A percentile compares a stretch with the other conserved stretches of the same genome.
Conservation (phyloP, 1,139 yeast genomes). For the Sugiyamaella paludigena region DNA sequence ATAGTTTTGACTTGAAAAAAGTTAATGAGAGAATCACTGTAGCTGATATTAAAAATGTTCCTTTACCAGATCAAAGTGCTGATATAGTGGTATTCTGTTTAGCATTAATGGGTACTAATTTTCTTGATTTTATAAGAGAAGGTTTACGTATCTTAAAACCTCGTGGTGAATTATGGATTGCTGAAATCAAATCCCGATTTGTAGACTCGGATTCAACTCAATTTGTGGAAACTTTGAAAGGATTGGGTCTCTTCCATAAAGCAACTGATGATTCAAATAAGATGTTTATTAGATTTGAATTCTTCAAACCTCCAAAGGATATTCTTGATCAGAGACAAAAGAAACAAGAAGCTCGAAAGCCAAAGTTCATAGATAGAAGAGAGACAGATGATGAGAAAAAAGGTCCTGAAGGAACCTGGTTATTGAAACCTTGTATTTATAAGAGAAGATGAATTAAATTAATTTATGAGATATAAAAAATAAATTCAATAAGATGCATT, state of each 20-base stretch:
- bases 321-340: slow-evolving; percentile 63
- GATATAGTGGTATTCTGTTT: slow-evolving; percentile 86
- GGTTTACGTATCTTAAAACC: slow-evolving; percentile 86
- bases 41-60: slow-evolving; percentile 91
- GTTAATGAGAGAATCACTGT: slow-evolving; percentile 87
- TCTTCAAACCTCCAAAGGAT: slow-evolving; percentile 79
- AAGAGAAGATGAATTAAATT: slow-evolving; percentile 65
- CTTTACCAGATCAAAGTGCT: slow-evolving; percentile 72
- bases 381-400: slow-evolving; percentile 59
- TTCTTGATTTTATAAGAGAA: slow-evolving; percentile 84
- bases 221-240: slow-evolving; percentile 73
- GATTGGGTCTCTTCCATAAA: slow-evolving; percentile 82
- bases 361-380: slow-evolving; percentile 64
- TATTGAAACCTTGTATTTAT: slow-evolving; percentile 92
- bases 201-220: slow-evolving; percentile 58
- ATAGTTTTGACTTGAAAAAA: slow-evolving; percentile 86
- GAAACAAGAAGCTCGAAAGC: slow-evolving; percentile 53
- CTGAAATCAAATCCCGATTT: slow-evolving; percentile 93
- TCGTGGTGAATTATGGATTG: slow-evolving; percentile 94
- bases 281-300: slow-evolving; percentile 94
- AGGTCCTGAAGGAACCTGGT: slow-evolving; percentile 79
- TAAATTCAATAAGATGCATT: no score
- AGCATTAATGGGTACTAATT: slow-evolving; percentile 96
- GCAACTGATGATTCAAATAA: slow-evolving; percentile 82
- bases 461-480: background rate